phyloP scores from a whole-genome alignment of 176 grass and related monocot species.

The Cenchrus fungigraminus region DNA sequence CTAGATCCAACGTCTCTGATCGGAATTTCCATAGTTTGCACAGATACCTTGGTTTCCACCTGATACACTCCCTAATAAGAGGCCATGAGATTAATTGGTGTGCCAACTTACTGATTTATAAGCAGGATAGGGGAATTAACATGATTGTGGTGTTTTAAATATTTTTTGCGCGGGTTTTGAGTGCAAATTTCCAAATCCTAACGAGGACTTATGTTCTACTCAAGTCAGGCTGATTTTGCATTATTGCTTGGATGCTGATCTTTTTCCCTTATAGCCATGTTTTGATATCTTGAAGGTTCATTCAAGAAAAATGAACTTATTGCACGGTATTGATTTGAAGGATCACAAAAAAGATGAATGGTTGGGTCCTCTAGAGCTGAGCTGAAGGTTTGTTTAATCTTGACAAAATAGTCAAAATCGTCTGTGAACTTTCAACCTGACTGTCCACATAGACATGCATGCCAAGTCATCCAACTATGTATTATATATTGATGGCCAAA shows the following conservation, averaged over 20 bases:
- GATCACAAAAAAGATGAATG: slow-evolving; percentile 98
- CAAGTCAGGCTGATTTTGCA: slow-evolving; percentile 3
- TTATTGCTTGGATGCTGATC: slow-evolving; percentile 17
- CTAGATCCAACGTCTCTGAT: too few relatives aligned
- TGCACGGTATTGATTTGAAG: slow-evolving; percentile 90
- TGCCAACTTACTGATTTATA: slow-evolving; percentile 12
- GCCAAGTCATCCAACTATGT: too few relatives aligned
- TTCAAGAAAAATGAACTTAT: slow-evolving; percentile 94
- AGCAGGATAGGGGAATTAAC: background rate
- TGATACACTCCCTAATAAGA: too few relatives aligned
- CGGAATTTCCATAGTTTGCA: too few relatives aligned
- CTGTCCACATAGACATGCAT: too few relatives aligned
- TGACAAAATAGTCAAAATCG: too few relatives aligned
- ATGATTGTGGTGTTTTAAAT: slow-evolving; percentile 29
- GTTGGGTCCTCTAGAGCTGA: slow-evolving; percentile 94
- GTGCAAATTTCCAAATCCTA: slow-evolving; percentile 98
- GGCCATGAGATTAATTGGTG: too few relatives aligned
- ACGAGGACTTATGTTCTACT: slow-evolving; percentile 72
- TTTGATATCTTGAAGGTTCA: slow-evolving; percentile 97
- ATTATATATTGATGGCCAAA: too few relatives aligned
- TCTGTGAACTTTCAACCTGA: too few relatives aligned
- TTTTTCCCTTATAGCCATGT: slow-evolving; percentile 65
- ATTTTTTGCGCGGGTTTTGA: slow-evolving; percentile 80
- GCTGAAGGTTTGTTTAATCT: slow-evolving; percentile 74
- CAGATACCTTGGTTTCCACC: too few relatives aligned